Base-by-base conservation (phyloP, 140 eudicot species). In the Ambrosia hybrid region DNA sequence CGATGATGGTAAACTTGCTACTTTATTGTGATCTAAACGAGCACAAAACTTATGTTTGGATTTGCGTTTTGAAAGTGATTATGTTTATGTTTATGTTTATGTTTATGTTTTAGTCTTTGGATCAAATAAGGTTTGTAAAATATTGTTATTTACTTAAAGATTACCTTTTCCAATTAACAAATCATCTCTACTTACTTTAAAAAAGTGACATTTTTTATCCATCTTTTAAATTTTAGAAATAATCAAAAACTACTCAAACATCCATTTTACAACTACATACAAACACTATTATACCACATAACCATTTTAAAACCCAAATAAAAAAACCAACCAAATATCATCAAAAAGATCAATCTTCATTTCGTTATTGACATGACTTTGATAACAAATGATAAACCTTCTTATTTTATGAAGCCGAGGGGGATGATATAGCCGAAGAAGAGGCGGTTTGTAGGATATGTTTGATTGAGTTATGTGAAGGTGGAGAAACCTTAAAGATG, bases 401-500 rank as follows among this genome's bases (percentile, higher is more conserved):
- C 43, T 21, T 26, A 58, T 21, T 12, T 48, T 58, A 59, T 78
- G 92, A 86, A 53, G 90, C 74, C 43, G 79, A 77, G 53, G 91
- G 86, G 7, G 97, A 94, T 57, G 97, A 91, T 79, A 94, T 94
- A 67, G 96, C 97, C 4, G 99, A 94, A 85, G 99, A 91, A 65
- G 99, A 94, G 76, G 99, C 99, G 26, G 97, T 91, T 68, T 94
- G 99, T 65, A 86, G 99, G 81, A 94, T 94, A 62, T 94, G 99
- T 83, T 86, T 90, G 0, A 72, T 90, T 5, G 99, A 94, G 78
- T 87, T 94, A 69, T 84, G 95, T 9, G 97, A 91, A 88, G 97
- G 87, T 11, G 92, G 97, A 68, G 99, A 88, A 72, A 91, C 99
- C 30, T 83, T 94, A 11, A 94, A 94, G 77, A 73, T 94, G 92